phyloP scores from a whole-genome alignment of 306 rosid genomes.

The Pueraria montana region DNA sequence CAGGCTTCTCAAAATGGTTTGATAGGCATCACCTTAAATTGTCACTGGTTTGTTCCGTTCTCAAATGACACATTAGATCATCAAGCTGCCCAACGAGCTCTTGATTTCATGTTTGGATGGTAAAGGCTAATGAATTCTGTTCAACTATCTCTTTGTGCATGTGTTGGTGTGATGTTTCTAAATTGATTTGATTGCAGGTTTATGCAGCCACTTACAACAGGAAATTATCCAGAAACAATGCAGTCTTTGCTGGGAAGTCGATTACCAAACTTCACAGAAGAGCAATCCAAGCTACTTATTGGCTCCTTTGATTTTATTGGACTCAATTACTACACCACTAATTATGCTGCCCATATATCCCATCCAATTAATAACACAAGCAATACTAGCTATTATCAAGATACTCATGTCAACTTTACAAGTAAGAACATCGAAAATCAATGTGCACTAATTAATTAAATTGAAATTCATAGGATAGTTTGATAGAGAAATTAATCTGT shows the following conservation, averaged over 20 bases:
- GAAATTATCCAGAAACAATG: slow-evolving; percentile 80
- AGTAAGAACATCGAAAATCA: no score
- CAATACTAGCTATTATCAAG: slow-evolving; percentile 44
- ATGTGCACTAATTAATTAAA: no score
- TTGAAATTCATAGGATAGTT: no score
- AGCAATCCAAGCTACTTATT: slow-evolving; percentile 57
- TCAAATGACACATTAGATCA: slow-evolving; percentile 46
- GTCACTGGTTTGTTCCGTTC: slow-evolving; percentile 60
- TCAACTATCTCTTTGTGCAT: not conserved
- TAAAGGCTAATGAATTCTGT: slow-evolving; percentile 20
- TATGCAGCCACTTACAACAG: slow-evolving; percentile 68
- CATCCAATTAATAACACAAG: slow-evolving; percentile 20
- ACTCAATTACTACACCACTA: slow-evolving; percentile 71
- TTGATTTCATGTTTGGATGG: slow-evolving; percentile 75
- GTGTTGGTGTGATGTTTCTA: not conserved
- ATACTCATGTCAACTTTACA: slow-evolving; percentile 51
- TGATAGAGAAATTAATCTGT: no score
- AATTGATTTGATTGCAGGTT: slow-evolving; percentile 53
- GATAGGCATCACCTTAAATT: slow-evolving; percentile 64
- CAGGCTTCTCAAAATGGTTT: slow-evolving; percentile 64
- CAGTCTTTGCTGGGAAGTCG: slow-evolving; percentile 57
- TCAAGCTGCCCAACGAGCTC: slow-evolving; percentile 54
- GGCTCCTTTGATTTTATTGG: slow-evolving; percentile 81
- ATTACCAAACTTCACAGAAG: slow-evolving; percentile 64
- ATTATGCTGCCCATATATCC: slow-evolving; percentile 51